These are phyloP conservation scores for Rhodotorula sp. DNA, from an alignment of 1,284 basidiomycete species.

Conservation along the genomic window DNA sequence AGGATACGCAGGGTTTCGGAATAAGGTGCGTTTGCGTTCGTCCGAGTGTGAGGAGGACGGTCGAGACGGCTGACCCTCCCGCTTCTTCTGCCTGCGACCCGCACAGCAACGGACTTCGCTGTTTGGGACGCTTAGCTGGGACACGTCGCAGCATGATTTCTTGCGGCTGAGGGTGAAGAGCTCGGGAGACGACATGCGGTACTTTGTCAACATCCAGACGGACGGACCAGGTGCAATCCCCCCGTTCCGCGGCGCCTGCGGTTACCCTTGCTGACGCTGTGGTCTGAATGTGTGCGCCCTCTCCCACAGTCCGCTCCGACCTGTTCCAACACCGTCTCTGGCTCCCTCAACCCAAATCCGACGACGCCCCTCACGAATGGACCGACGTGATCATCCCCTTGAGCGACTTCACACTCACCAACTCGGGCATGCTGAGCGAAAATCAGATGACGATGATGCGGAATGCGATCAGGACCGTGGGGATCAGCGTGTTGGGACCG, in stretches of 20 bases:
- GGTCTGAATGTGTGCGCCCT: background rate
- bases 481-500: constrained; percentile 71
- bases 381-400: constrained; percentile 84
- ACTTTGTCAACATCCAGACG: constrained; percentile 86
- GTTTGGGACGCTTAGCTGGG: constrained; percentile 76
- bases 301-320: constrained; percentile 60
- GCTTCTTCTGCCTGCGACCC: background rate
- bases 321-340: constrained; percentile 85
- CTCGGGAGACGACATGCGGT: constrained; percentile 58
- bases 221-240: constrained; percentile 55
- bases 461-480: constrained; percentile 72
- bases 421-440: constrained; percentile 68
- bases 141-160: constrained; percentile 73
- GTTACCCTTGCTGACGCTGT: background rate
- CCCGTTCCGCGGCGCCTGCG: too few species aligned
- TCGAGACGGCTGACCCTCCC: too few species aligned
- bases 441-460: constrained; percentile 67
- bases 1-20: constrained; percentile 81
- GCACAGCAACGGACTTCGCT: constrained; percentile 56
- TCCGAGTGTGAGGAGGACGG: too few species aligned
- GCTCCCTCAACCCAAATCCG: constrained; percentile 51
- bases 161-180: constrained; percentile 72
- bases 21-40: constrained; percentile 55
- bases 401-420: constrained; percentile 75
- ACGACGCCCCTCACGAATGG: constrained; percentile 68